Conservation (phyloP, 1,284 basidiomycete genomes). For the Coniophora puteana region DNA sequence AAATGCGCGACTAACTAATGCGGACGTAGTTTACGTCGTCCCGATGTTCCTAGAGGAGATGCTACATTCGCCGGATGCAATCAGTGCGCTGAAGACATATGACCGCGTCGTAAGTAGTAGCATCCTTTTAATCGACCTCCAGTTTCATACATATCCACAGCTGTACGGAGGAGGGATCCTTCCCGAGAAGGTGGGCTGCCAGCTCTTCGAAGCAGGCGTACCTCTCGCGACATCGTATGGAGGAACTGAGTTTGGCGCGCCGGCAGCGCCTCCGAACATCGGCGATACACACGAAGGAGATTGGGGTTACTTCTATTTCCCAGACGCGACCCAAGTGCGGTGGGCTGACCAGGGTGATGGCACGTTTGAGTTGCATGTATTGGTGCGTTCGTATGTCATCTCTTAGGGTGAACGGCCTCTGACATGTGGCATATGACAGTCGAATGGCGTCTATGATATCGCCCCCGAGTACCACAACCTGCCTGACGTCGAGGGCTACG, state of each 20-base stretch:
- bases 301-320: conserved; percentile 15
- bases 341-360: conserved; percentile 17
- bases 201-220: background rate
- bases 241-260: background rate
- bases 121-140: no score
- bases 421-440: conserved; percentile 4
- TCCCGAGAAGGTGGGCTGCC: background rate
- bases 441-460: conserved; percentile 11
- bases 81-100: background rate
- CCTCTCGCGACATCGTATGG: conserved; percentile 1
- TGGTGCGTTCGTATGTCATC: conserved; percentile 10
- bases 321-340: conserved; percentile 2
- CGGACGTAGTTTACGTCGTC: background rate
- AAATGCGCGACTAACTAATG: background rate
- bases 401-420: background rate
- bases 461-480: conserved; percentile 16
- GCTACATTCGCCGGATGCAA: background rate
- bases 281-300: conserved; percentile 9
- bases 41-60: background rate
- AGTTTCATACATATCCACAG: no score
- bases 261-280: background rate
- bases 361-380: conserved; percentile 16
- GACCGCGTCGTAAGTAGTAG: background rate
- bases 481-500: conserved; percentile 6
- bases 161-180: background rate